Conservation (phyloP, 768 basidiomycete genomes). For the Lentinus tigrinus region DNA sequence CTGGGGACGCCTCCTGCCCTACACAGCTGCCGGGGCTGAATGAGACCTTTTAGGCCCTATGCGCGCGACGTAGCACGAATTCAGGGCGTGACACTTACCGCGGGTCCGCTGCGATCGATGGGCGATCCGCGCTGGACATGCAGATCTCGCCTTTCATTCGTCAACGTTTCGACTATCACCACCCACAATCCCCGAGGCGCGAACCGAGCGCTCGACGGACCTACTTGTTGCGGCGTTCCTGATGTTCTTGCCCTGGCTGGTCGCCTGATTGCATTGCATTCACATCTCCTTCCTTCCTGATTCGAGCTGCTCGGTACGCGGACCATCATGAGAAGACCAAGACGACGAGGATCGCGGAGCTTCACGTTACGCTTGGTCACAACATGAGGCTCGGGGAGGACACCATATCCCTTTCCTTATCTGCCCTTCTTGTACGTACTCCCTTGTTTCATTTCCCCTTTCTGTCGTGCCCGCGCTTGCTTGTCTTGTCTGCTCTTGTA, state of each 20-base stretch:
- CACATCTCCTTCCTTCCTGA: too few relatives aligned
- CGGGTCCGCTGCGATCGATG: conserved; percentile 15
- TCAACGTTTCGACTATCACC: background rate
- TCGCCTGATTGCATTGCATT: too few relatives aligned
- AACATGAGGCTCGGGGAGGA: too few relatives aligned
- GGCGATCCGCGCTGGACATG: conserved; percentile 3
- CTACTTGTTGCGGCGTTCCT: background rate
- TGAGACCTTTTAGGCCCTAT: background rate
- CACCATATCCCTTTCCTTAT: too few relatives aligned
- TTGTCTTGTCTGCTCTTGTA: too few relatives aligned
- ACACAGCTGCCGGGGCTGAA: conserved; percentile 3
- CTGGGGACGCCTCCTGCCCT: background rate
- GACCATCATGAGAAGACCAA: too few relatives aligned
- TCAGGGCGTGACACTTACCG: conserved; percentile 5
- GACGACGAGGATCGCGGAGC: too few relatives aligned
- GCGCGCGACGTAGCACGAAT: background rate
- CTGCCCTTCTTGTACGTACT: too few relatives aligned
- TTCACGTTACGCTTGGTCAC: too few relatives aligned
- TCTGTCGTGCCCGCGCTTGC: too few relatives aligned
- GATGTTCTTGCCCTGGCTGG: background rate
- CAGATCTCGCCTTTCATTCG: background rate
- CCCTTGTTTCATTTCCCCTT: too few relatives aligned
- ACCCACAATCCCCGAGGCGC: background rate
- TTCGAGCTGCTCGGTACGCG: too few relatives aligned
- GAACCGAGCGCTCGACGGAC: background rate